Evolutionary conservation across 2,329 filamentous ascomycete species (phyloP).

Genomic region (Fusarium secorum): DNA sequence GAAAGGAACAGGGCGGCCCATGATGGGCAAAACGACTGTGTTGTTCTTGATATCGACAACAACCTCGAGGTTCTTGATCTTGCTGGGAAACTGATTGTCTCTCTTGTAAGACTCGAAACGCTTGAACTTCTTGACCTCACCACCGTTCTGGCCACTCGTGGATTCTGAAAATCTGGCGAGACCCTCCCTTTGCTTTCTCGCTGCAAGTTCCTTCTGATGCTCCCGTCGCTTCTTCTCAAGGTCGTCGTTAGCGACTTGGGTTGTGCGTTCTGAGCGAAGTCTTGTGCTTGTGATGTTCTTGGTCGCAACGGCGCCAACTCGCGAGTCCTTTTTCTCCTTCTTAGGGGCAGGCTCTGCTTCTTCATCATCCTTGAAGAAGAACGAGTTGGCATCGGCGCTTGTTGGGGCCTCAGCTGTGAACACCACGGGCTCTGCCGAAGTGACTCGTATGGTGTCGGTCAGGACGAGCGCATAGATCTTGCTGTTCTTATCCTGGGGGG

Average conservation of each 20-base stretch:
- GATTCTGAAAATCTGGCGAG: conserved; percentile 85
- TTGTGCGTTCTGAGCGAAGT: conserved; percentile 87
- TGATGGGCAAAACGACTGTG: conserved; percentile 92
- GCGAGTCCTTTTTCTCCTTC: conserved; percentile 84
- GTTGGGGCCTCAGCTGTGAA: conserved; percentile 94
- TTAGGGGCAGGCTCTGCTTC: conserved; percentile 86
- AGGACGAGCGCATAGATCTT: conserved; percentile 89
- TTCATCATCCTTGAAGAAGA: conserved; percentile 98
- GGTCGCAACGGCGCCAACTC: conserved; percentile 85
- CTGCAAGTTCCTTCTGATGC: conserved; percentile 88
- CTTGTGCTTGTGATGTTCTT: conserved; percentile 97
- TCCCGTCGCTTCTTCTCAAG: conserved; percentile 85
- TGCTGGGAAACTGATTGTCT: conserved; percentile 88
- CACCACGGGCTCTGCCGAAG: conserved; percentile 77
- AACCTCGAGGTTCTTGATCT: conserved; percentile 85
- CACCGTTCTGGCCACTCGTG: conserved; percentile 83
- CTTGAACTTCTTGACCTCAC: conserved; percentile 98
- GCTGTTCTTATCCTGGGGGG: conserved; percentile 88
- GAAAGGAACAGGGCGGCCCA: conserved; percentile 96
- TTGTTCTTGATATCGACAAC: conserved; percentile 90
- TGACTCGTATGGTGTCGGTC: conserved; percentile 92
- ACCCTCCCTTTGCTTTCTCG: conserved; percentile 90
- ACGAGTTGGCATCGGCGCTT: conserved; percentile 92
- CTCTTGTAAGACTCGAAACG: conserved; percentile 99
- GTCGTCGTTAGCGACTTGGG: conserved; percentile 82